Evolutionary conservation across 2,329 filamentous ascomycete species (phyloP).

Genomic region (Elsinoe ampelina): DNA sequence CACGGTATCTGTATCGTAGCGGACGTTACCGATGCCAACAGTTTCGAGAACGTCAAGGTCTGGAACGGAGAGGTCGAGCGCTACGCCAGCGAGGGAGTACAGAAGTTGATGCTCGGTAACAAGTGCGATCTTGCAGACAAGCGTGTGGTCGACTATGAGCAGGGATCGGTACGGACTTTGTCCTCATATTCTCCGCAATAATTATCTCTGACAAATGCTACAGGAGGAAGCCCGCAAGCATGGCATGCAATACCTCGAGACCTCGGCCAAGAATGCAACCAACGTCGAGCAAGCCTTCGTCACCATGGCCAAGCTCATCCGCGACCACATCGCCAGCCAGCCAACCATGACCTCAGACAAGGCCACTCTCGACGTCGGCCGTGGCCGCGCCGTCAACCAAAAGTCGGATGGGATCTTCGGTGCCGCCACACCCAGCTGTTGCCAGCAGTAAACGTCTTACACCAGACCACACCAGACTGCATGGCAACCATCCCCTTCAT

Average conservation of each 20-base stretch:
- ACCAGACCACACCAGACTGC: not conserved
- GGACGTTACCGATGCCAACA: conserved; percentile 99
- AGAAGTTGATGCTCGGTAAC: conserved; percentile 98
- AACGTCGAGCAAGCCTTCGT: conserved; percentile 99
- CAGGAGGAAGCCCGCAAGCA: conserved; percentile 98
- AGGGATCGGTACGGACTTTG: conserved; percentile 74
- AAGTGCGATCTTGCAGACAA: conserved; percentile 99
- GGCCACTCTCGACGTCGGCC: conserved; percentile 12
- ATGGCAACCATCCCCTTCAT: not conserved
- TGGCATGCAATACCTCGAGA: conserved; percentile 98
- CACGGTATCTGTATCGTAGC: conserved; percentile 99
- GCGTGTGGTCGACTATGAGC: conserved; percentile 99
- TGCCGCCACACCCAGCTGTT: conserved; percentile 11
- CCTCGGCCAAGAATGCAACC: conserved; percentile 97
- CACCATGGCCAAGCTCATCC: conserved; percentile 65
- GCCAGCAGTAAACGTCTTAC: conserved; percentile 5
- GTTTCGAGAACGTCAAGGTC: conserved; percentile 99
- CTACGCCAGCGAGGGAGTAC: conserved; percentile 97
- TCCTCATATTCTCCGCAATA: not conserved
- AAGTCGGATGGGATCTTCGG: conserved; percentile 14
- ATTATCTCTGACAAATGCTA: conserved; percentile 17
- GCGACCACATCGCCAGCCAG: conserved; percentile 14
- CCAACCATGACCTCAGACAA: conserved; percentile 13
- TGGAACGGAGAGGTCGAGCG: conserved; percentile 99
- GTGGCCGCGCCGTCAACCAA: conserved; percentile 12